Evolutionary conservation across 495 filamentous ascomycete species (phyloP).

Genomic region (Aspergillus bertholletiae): DNA sequence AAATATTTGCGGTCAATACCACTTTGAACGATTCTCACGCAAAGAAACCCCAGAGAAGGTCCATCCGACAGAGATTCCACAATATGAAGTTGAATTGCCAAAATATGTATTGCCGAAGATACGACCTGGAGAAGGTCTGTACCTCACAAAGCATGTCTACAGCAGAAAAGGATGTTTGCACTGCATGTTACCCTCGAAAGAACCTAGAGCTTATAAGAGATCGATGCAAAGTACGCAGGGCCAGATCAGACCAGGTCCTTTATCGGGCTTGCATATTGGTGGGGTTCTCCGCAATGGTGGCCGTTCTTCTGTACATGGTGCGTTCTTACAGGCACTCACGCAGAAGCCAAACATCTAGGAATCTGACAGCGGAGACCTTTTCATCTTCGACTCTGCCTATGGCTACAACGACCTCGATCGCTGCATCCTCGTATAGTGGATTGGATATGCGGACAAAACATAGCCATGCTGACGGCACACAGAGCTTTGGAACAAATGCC

Average conservation of each 20-base stretch:
- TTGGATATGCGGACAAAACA: not conserved
- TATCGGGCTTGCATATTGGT: slow-evolving; percentile 3
- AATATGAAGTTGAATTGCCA: not conserved
- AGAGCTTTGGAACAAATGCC: not conserved
- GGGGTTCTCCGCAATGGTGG: not conserved
- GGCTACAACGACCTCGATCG: not conserved
- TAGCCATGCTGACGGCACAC: not conserved
- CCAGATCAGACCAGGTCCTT: not conserved
- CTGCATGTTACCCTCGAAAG: not conserved
- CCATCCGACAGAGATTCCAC: not conserved
- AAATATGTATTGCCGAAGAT: not conserved
- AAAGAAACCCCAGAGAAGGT: not conserved
- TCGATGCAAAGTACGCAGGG: not conserved
- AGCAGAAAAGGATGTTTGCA: not conserved
- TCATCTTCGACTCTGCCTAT: not conserved
- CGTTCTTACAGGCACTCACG: not conserved
- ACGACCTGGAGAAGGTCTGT: not conserved
- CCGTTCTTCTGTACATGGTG: not conserved
- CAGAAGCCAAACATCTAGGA: not conserved
- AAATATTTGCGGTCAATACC: not conserved
- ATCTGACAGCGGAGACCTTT: not conserved
- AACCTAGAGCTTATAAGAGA: not conserved
- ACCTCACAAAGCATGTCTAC: not conserved
- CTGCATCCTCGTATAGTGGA: not conserved
- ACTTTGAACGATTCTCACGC: not conserved